Evolutionary conservation across 2,329 filamentous ascomycete species (phyloP).

Genomic region (Aspergillus spinulosporus): DNA sequence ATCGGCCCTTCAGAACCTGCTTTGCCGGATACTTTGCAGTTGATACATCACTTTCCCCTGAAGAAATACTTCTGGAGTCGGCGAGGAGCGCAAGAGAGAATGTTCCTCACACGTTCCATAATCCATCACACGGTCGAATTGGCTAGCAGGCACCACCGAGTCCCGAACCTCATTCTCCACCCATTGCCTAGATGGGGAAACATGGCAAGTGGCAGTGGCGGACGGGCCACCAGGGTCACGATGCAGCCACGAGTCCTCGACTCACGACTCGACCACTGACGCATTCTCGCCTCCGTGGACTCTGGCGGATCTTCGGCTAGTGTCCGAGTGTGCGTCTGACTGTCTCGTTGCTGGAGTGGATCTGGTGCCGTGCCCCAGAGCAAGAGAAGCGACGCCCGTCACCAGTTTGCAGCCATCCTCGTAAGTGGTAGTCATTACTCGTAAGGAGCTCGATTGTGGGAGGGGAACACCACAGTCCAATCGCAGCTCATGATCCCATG

Average conservation of each 20-base stretch:
- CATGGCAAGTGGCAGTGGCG: constrained; percentile 11
- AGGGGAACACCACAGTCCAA: not conserved
- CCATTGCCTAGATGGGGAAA: constrained; percentile 23
- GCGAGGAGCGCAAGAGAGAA: not conserved
- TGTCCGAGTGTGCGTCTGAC: constrained; percentile 10
- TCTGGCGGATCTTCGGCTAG: constrained; percentile 3
- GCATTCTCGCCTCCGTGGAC: constrained; percentile 22
- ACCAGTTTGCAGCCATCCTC: constrained; percentile 1
- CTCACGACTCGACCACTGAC: constrained; percentile 7
- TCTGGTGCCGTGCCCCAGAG: constrained; percentile 21
- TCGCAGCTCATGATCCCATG: not conserved
- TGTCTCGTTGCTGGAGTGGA: constrained; percentile 18
- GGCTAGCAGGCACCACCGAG: not conserved
- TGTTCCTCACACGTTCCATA: constrained; percentile 17
- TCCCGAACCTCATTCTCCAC: constrained; percentile 15
- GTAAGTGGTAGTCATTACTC: not conserved
- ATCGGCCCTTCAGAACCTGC: not conserved
- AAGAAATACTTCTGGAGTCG: not conserved
- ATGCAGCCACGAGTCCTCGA: not conserved
- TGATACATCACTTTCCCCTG: not conserved
- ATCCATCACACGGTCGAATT: not conserved
- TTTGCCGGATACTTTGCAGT: constrained; percentile 5
- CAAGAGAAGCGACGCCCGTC: constrained; percentile 9
- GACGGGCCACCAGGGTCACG: constrained; percentile 16
- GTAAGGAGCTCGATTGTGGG: not conserved